Evolutionary conservation across 176 grass and related monocot genomes (phyloP).

Genomic region (Zoysia pacifica): DNA sequence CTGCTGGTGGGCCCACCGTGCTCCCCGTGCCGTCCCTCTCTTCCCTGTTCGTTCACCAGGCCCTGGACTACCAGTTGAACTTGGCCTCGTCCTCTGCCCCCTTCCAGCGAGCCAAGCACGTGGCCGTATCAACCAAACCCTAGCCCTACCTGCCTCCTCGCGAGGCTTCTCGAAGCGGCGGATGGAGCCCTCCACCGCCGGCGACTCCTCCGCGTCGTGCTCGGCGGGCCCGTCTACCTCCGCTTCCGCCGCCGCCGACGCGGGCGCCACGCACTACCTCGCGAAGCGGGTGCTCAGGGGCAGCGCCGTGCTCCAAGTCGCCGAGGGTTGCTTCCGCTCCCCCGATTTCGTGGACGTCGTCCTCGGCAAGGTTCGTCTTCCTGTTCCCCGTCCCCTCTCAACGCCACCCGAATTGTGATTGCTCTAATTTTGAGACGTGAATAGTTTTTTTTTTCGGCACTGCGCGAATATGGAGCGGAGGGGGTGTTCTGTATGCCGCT

Average conservation of each 20-base stretch:
- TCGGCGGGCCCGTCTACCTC: conserved; percentile 30
- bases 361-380: conserved; percentile 71
- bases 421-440: neutral
- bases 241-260: neutral
- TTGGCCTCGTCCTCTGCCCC: neutral
- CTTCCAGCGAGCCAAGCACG: conserved; percentile 16
- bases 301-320: conserved; percentile 79
- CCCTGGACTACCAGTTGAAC: neutral
- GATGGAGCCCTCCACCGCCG: conserved; percentile 41
- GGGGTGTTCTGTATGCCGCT: neutral
- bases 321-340: conserved; percentile 75
- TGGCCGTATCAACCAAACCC: conserved; percentile 38
- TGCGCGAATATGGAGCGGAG: neutral
- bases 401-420: neutral
- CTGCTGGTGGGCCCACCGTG: neutral
- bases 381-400: neutral
- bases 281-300: conserved; percentile 86
- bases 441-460: neutral
- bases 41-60: neutral
- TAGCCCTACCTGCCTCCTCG: conserved; percentile 26
- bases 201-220: conserved; percentile 33
- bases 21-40: neutral
- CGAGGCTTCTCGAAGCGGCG: conserved; percentile 26
- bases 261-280: conserved; percentile 63
- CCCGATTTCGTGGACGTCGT: conserved; percentile 63